Evolutionary conservation across 129 eudicot genomes (phyloP), one percentile per base, ranked within the genome.

Genomic region (Deinandra increscens): DNA sequence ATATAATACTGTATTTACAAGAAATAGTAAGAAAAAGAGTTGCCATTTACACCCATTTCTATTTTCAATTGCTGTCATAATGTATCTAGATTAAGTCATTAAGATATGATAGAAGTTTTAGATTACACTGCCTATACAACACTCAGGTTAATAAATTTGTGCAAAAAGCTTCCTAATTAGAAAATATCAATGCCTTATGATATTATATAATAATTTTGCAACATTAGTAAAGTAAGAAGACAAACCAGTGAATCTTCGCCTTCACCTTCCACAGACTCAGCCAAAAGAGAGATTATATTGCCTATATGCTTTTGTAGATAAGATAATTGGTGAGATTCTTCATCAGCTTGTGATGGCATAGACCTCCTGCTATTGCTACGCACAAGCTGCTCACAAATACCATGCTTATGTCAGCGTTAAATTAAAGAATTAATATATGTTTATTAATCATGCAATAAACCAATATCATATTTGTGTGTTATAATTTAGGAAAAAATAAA

Each of bases 331-430:
- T 93, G 97, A 42, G 97, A 92, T 84, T 93, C 97, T 78, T 93
- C 98, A 74, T 93, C 96, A 23, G 92, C 85, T 80, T 89, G 98
- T 46, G 96, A 93, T 78, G 97, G 97, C 89, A 93, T 85, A 73
- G 84, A 87, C 64, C 82, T 80, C 69, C 95, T 87, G 75, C 95
- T 93, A 73, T 89, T 93, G 84, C 98, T 89, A 53, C 98, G 90
- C 66, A 87, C 98, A 78, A 89, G 94, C 98, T 93, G 95, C 80
- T 34, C 39, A 55, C 31, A 58, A 12, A 66, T 33, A 73, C 37
- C 37, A 66, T 54, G 20, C 41, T 53, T 73, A 34, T 44, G 66
- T 65, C 58, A 60, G 64, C 31, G 14, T 69, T 37, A 8, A n/a
- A 29, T 58, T 12, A 29, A 58, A 11, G 19, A 58, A 31, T 22